phyloP scores from a whole-genome alignment of 306 rosid genomes.

The Vicia faba region DNA sequence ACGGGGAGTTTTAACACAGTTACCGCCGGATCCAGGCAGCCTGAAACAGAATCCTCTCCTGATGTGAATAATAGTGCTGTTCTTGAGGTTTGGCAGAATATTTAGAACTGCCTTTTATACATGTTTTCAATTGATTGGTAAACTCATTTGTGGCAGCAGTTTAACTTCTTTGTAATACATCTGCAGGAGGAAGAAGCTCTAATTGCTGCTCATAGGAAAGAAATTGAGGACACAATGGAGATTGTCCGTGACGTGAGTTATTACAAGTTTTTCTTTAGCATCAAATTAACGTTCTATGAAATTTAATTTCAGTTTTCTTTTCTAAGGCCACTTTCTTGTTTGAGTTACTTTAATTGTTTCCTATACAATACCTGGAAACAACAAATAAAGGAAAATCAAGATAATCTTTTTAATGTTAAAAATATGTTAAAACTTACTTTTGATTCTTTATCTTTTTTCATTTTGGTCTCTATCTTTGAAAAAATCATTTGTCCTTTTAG shows the following conservation, averaged over 20 bases:
- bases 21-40: slow-evolving; percentile 52
- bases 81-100: slow-evolving; percentile 71
- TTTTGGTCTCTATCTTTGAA: no score
- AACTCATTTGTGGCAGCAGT: slow-evolving; percentile 28
- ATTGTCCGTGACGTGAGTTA: slow-evolving; percentile 95
- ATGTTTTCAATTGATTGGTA: slow-evolving; percentile 8
- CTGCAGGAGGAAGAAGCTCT: slow-evolving; percentile 94
- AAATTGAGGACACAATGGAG: slow-evolving; percentile 98
- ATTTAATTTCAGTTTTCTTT: slow-evolving; percentile 9
- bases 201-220: slow-evolving; percentile 94
- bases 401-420: background rate
- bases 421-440: no score
- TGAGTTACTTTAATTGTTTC: background rate
- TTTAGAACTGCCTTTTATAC: slow-evolving; percentile 8
- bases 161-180: slow-evolving; percentile 34
- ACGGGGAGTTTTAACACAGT: slow-evolving; percentile 49
- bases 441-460: no score
- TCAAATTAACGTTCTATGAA: slow-evolving; percentile 6
- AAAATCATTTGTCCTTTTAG: no score
- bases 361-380: background rate
- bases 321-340: background rate
- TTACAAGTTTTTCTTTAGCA: slow-evolving; percentile 1
- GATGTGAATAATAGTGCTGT: slow-evolving; percentile 79
- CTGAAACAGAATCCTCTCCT: slow-evolving; percentile 58
- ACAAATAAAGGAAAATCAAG: slow-evolving; percentile 5